A percentile compares a stretch with the other conserved stretches of the same genome.
These are phyloP conservation scores for Fraxinus ornus DNA, from an alignment of 305 asterid genomes.

Conservation along the genomic window DNA sequence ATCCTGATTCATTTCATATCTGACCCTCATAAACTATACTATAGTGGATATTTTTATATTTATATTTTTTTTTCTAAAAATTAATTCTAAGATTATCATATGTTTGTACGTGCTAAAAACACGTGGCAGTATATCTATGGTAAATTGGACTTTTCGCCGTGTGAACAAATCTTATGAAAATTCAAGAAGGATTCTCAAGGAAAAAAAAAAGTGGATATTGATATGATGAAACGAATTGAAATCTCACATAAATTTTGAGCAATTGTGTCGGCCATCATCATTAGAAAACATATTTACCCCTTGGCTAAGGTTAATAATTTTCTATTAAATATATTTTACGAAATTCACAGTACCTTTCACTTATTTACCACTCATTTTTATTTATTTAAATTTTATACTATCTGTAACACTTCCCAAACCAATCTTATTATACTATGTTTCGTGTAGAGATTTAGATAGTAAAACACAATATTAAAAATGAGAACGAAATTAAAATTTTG, in stretches of 20 bases:
- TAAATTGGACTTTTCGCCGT: not conserved
- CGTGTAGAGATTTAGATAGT: not conserved
- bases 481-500: too few species aligned
- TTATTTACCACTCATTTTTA: too few species aligned
- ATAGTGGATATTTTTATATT: not conserved
- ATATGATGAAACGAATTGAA: not conserved
- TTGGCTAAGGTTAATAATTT: not conserved
- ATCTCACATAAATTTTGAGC: not conserved
- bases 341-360: not conserved
- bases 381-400: too few species aligned
- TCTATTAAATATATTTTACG: too few species aligned
- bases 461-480: not conserved
- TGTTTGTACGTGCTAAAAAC: not conserved
- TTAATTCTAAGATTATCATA: too few species aligned
- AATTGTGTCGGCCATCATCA: not conserved
- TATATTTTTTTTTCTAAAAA: too few species aligned
- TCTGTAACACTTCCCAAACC: not conserved
- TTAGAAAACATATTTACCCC: not conserved
- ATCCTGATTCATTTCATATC: not conserved
- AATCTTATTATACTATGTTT: not conserved
- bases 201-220: not conserved
- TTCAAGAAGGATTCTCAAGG: not conserved
- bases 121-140: not conserved
- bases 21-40: not conserved
- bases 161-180: not conserved